Percentiles rank a stretch among this genome's conserved stretches.
Evolutionary conservation across 2,329 filamentous ascomycete species (phyloP).

Genomic region (Trichoderma sp.): DNA sequence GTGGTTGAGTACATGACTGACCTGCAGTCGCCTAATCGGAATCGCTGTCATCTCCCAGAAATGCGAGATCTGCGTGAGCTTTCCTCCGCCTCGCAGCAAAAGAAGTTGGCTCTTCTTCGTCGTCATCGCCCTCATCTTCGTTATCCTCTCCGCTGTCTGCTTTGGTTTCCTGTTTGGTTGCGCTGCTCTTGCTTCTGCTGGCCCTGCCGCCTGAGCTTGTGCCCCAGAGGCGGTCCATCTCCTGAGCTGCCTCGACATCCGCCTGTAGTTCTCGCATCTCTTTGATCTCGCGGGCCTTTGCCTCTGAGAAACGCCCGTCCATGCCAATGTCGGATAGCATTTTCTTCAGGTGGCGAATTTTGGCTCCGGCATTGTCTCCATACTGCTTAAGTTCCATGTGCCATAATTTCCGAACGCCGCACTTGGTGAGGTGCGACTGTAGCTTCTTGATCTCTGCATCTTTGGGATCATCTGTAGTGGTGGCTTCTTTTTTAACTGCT

Average conservation of each 20-base stretch:
- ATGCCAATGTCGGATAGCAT: constrained; percentile 85
- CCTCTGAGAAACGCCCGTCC: constrained; percentile 83
- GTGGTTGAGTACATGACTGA: constrained; percentile 7
- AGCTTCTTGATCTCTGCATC: constrained; percentile 84
- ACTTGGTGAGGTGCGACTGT: constrained; percentile 85
- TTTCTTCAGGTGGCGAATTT: constrained; percentile 77
- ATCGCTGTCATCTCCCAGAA: constrained; percentile 71
- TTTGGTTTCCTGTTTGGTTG: constrained; percentile 35
- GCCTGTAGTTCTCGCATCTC: constrained; percentile 81
- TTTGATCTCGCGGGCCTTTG: constrained; percentile 84
- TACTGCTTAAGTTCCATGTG: constrained; percentile 78
- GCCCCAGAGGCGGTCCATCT: constrained; percentile 82
- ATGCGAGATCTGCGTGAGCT: constrained; percentile 61
- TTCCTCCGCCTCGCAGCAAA: constrained; percentile 53
- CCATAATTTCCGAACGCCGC: constrained; percentile 92
- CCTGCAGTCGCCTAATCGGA: constrained; percentile 51
- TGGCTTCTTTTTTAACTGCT: constrained; percentile 37
- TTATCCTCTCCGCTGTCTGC: constrained; percentile 39
- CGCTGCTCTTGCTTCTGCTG: constrained; percentile 45
- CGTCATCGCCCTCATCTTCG: constrained; percentile 37
- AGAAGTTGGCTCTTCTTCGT: constrained; percentile 41
- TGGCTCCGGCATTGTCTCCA: constrained; percentile 71
- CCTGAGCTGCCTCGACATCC: constrained; percentile 82
- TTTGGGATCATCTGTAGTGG: constrained; percentile 57
- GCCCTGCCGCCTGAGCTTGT: constrained; percentile 46